Conservation (phyloP, 305 asterid genomes). For the Ilex paraguariensis region DNA sequence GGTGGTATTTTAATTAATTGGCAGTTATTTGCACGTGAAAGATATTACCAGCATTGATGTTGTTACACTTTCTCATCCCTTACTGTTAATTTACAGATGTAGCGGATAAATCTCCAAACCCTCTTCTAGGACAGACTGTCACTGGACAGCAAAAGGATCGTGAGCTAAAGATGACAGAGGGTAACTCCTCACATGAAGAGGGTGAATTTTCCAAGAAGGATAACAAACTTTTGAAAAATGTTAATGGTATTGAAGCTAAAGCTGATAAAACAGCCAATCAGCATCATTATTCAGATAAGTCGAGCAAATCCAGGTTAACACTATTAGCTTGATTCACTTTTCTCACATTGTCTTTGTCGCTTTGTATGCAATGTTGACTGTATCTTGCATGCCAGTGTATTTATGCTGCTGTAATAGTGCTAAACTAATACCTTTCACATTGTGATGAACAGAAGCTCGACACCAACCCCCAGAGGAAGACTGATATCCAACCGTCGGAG, state of each 20-base stretch:
- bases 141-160: not conserved
- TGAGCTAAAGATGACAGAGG: not conserved
- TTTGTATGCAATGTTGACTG: not conserved
- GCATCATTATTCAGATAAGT: constrained; percentile 25
- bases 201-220: not conserved
- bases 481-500: constrained; percentile 29
- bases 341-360: constrained; percentile 8
- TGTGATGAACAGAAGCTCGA: constrained; percentile 38
- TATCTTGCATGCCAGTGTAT: not conserved
- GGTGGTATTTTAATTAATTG: not conserved
- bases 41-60: not conserved
- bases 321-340: constrained; percentile 3
- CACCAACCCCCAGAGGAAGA: constrained; percentile 37
- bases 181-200: not conserved
- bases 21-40: not conserved
- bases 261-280: constrained; percentile 15
- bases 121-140: not conserved
- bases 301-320: constrained; percentile 59
- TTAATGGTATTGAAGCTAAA: not conserved
- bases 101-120: not conserved
- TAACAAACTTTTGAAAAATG: not conserved
- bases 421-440: constrained; percentile 12
- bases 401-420: not conserved
- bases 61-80: not conserved
- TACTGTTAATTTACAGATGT: not conserved